These are phyloP conservation scores for Xylariomycetidae sp. DNA, from an alignment of 2,329 filamentous ascomycete genomes.

Conservation along the genomic window DNA sequence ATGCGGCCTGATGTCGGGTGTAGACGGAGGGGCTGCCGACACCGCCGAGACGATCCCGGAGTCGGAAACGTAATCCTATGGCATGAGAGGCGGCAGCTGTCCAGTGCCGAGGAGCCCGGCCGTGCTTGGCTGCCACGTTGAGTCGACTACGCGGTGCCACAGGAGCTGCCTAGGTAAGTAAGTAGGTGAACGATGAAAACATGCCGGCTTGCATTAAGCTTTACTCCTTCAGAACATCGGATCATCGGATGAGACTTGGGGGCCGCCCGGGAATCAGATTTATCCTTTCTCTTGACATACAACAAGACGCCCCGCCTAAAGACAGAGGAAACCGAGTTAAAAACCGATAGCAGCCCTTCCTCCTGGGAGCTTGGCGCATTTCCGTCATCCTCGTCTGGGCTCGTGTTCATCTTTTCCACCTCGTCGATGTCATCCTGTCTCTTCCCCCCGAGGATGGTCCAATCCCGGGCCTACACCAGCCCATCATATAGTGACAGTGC, in stretches of 20 bases:
- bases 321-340: neutral
- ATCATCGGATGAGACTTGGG: neutral
- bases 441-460: neutral
- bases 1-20: too few relatives aligned
- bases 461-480: slow-evolving; percentile 55
- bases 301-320: neutral
- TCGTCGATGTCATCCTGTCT: neutral
- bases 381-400: neutral
- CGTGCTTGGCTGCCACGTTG: neutral
- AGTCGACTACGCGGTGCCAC: too few relatives aligned
- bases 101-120: neutral
- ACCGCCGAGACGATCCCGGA: neutral
- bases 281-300: neutral
- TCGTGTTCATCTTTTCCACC: neutral
- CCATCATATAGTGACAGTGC: slow-evolving; percentile 95
- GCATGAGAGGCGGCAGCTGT: neutral
- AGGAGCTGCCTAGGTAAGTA: too few relatives aligned
- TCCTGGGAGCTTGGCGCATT: neutral
- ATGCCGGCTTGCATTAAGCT: slow-evolving; percentile 1
- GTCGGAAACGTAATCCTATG: neutral
- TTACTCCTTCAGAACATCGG: neutral
- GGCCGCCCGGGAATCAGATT: neutral
- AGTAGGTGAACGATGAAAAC: too few relatives aligned
- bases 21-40: too few relatives aligned
- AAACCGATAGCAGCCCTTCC: slow-evolving; percentile 1